A percentile compares a stretch with the other conserved stretches of the same genome.
These are phyloP conservation scores for Rhodomyrtus psidioides DNA, from an alignment of 441 rosid genomes.

Conservation along the genomic window DNA sequence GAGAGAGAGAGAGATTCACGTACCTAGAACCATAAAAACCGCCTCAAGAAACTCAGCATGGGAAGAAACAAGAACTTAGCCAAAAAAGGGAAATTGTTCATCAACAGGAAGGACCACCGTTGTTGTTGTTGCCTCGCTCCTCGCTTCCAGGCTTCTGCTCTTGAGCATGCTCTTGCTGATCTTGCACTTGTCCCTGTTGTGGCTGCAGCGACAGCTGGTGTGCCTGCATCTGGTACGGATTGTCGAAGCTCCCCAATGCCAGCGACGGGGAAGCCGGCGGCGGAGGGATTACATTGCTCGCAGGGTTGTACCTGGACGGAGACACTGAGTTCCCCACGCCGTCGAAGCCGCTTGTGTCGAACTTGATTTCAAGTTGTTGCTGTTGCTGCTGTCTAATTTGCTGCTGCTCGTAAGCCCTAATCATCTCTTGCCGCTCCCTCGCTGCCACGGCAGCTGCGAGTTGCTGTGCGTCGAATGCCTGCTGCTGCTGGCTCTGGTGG, in stretches of 20 bases:
- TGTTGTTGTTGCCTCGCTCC: slow-evolving; percentile 25
- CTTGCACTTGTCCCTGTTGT: slow-evolving; percentile 16
- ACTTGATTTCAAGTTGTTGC: slow-evolving; percentile 35
- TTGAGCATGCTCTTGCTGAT: slow-evolving; percentile 20
- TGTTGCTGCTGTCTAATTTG: slow-evolving; percentile 29
- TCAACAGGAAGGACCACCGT: slow-evolving; percentile 39
- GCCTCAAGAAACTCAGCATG: neutral
- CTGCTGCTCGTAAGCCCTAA: slow-evolving; percentile 40
- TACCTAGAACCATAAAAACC: neutral
- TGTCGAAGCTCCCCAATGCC: slow-evolving; percentile 31
- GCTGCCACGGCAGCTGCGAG: slow-evolving; percentile 38
- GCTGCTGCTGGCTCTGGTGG: slow-evolving; percentile 9
- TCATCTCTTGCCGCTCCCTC: slow-evolving; percentile 54
- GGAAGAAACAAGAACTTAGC: neutral
- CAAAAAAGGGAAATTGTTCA: neutral
- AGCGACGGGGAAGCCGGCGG: slow-evolving; percentile 35
- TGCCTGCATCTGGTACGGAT: slow-evolving; percentile 39
- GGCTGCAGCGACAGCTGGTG: slow-evolving; percentile 25
- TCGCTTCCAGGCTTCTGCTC: slow-evolving; percentile 44
- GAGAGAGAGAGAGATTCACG: neutral
- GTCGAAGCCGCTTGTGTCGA: slow-evolving; percentile 20
- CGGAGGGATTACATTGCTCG: slow-evolving; percentile 7
- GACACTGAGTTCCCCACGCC: slow-evolving; percentile 20
- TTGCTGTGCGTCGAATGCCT: slow-evolving; percentile 48
- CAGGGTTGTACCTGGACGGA: slow-evolving; percentile 40